Conservation (phyloP, 2,329 filamentous ascomycete species). For the Alternaria brassicicola region DNA sequence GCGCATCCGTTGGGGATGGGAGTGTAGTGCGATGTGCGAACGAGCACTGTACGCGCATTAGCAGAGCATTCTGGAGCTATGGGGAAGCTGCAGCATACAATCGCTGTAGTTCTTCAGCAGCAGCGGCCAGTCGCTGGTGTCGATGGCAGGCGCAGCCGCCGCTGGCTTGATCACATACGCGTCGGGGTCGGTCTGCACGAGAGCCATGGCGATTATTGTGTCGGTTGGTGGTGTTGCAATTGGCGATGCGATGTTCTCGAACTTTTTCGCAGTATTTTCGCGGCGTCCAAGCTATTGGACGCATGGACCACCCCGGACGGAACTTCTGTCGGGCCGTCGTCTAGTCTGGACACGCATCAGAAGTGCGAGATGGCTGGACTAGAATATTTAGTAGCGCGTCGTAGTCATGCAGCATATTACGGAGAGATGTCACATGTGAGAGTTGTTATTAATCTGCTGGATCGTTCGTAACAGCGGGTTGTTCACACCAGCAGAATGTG, state of each 20-base stretch:
- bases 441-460: background rate
- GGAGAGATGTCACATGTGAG: background rate
- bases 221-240: constrained; percentile 34
- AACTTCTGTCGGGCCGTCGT: constrained; percentile 10
- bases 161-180: constrained; percentile 93
- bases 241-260: constrained; percentile 34
- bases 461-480: background rate
- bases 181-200: constrained; percentile 55
- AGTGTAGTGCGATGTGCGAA: constrained; percentile 95
- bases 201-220: constrained; percentile 42
- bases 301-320: constrained; percentile 1
- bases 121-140: constrained; percentile 90
- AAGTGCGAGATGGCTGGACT: background rate
- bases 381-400: background rate
- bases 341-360: background rate
- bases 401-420: background rate
- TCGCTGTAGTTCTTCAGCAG: constrained; percentile 96
- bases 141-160: constrained; percentile 75
- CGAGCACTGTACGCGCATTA: constrained; percentile 68
- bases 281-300: constrained; percentile 16
- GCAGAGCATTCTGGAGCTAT: constrained; percentile 29
- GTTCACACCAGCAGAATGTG: background rate
- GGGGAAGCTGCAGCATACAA: constrained; percentile 63
- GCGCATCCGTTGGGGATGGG: constrained; percentile 93
- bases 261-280: constrained; percentile 31